Percentiles rank a stretch among this genome's conserved stretches.
These are phyloP conservation scores for Beauveria caledonica DNA, from an alignment of 2,329 filamentous ascomycete species.

Conservation along the genomic window DNA sequence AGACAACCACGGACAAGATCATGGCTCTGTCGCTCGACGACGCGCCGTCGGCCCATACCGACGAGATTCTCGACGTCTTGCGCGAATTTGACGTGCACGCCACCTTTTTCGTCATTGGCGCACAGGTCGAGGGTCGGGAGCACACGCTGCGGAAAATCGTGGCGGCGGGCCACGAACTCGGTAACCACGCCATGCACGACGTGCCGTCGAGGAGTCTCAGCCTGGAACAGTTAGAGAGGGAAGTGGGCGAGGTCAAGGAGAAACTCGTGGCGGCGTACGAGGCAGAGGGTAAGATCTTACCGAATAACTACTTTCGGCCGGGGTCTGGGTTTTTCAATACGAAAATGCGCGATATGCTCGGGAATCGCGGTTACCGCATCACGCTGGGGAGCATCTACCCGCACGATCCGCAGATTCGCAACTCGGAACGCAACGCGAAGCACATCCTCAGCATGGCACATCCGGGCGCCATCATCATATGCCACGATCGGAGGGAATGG, in stretches of 20 bases:
- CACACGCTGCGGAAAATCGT: slow-evolving; percentile 49
- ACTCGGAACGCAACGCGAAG: slow-evolving; percentile 59
- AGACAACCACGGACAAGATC: slow-evolving; percentile 50
- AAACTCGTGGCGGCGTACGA: slow-evolving; percentile 51
- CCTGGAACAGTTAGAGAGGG: slow-evolving; percentile 47
- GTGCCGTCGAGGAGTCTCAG: slow-evolving; percentile 60
- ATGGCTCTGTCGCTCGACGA: slow-evolving; percentile 85
- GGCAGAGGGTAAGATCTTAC: slow-evolving; percentile 34
- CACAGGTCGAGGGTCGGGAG: slow-evolving; percentile 53
- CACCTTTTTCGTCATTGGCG: slow-evolving; percentile 85
- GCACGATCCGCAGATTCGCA: slow-evolving; percentile 79
- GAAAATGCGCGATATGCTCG: slow-evolving; percentile 55
- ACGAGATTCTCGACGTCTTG: slow-evolving; percentile 62
- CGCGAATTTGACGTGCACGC: slow-evolving; percentile 58
- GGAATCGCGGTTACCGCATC: slow-evolving; percentile 56
- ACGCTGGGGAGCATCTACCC: slow-evolving; percentile 83
- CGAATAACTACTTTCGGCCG: slow-evolving; percentile 66
- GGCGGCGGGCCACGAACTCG: slow-evolving; percentile 61
- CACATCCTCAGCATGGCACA: slow-evolving; percentile 75
- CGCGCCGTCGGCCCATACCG: slow-evolving; percentile 65
- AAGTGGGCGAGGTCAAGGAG: slow-evolving; percentile 58
- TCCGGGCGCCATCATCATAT: slow-evolving; percentile 73
- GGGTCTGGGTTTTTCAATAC: slow-evolving; percentile 76
- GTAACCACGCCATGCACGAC: slow-evolving; percentile 85
- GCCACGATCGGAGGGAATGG: slow-evolving; percentile 79